Base-by-base conservation (phyloP, 1,284 basidiomycete genomes). In the Ganoderma lucidum region DNA sequence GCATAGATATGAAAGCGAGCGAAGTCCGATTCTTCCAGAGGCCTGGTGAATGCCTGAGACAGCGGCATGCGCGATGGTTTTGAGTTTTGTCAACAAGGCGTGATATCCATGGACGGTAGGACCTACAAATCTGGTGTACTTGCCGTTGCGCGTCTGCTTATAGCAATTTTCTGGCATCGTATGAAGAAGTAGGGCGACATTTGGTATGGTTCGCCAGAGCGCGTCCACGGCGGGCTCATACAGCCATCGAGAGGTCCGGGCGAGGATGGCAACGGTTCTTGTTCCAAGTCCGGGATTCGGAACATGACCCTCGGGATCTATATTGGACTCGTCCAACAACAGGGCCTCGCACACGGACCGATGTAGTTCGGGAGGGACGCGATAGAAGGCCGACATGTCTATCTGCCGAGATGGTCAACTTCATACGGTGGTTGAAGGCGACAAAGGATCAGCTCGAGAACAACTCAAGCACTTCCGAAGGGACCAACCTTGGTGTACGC, bases 91-190 rank as follows among this genome's bases (percentile, higher is more conserved):
- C 6, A 56, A 23, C 53, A 32, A 32, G 5, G 53, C 3, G 15
- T 15, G 32, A 35, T 56, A 35, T 35, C 15, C 9, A 35, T 65
- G 8, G 41, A 28, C 44, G 32, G 35, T 1, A 12, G 23, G 42
- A 61, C 64, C 44, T 44, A 65, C 64, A 32, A 65, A 61, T 28
- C 19, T 39, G 8, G n/a, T 53, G n/a, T 32, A 53, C 28, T 37
- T 14, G 3, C 19, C 17, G 19, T 41, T 23, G 30, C 37, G 35
- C 23, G 6, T 48, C 35, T 30, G 56, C 44, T 6, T 28, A 39
- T 65, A 65, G 23, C 64, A 51, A 15, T 61, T 45, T 8, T 17
- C 44, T 14, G 64, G 64, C 58, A 65, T 30, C 14, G 64, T 65
- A 23, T 41, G 44, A 35, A 65, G 28, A 19, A 65, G 58, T 12